Conservation (phyloP, 2,329 filamentous ascomycete genomes). For the Cordyceps fumosorosea region DNA sequence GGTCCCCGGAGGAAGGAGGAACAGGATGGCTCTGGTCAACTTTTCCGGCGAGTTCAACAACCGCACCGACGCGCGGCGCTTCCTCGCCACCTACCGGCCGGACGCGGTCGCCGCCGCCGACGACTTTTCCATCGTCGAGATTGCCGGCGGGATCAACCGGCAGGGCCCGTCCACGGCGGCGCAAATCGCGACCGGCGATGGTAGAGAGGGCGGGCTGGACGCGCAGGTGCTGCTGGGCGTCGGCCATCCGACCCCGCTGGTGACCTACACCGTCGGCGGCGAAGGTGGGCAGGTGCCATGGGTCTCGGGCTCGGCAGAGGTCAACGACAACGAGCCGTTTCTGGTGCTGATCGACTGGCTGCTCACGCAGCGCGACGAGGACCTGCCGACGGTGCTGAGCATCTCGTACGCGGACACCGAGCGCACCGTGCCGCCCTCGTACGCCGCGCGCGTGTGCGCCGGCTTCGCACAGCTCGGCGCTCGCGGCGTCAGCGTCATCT, state of each 20-base stretch:
- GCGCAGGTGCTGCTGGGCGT: slow-evolving; percentile 1
- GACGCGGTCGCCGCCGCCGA: not conserved
- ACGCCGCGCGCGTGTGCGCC: slow-evolving; percentile 5
- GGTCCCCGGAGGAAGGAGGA: not conserved
- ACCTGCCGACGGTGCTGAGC: not conserved
- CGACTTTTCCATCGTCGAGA: not conserved
- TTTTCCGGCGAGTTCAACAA: slow-evolving; percentile 10
- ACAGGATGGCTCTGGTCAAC: slow-evolving; percentile 5
- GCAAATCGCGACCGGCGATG: not conserved
- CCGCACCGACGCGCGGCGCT: not conserved
- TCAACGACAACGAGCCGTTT: slow-evolving; percentile 10
- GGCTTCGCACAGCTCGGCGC: slow-evolving; percentile 11
- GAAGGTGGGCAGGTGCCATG: not conserved
- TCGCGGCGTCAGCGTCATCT: slow-evolving; percentile 7
- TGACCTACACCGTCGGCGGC: slow-evolving; percentile 1
- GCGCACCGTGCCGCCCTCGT: slow-evolving; percentile 6
- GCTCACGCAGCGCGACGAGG: not conserved
- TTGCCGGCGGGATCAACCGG: not conserved
- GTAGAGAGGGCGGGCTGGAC: slow-evolving; percentile 6
- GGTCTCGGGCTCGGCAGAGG: not conserved
- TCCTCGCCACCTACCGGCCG: not conserved
- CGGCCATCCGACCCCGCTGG: not conserved
- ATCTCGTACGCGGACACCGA: slow-evolving; percentile 11
- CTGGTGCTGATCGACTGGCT: slow-evolving; percentile 5
- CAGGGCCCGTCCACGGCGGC: not conserved